Conservation (phyloP, 2,329 filamentous ascomycete species). For the Botrytis byssoidea region DNA sequence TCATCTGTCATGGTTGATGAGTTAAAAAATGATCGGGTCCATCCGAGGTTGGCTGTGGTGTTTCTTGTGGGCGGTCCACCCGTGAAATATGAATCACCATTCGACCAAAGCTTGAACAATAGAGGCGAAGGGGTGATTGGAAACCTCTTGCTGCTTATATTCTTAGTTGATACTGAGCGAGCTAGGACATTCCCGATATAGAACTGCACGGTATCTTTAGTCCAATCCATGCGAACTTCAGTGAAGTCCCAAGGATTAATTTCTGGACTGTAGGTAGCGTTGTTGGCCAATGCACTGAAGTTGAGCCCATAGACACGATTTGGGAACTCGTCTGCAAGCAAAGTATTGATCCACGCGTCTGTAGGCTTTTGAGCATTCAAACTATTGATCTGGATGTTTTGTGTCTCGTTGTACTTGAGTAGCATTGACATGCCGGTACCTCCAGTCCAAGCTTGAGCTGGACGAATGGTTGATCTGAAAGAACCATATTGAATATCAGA, state of each 20-base stretch:
- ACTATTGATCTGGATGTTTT: constrained; percentile 45
- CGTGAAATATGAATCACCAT: constrained; percentile 45
- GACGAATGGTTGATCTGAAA: constrained; percentile 45
- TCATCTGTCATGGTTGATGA: constrained; percentile 43
- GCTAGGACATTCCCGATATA: constrained; percentile 44
- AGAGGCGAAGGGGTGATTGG: constrained; percentile 45
- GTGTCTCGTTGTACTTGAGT: constrained; percentile 46
- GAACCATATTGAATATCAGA: constrained; percentile 50
- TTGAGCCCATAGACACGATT: constrained; percentile 38
- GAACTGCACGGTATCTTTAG: constrained; percentile 43
- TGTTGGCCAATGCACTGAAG: constrained; percentile 21
- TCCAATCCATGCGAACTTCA: constrained; percentile 50
- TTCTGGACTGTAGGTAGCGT: constrained; percentile 6
- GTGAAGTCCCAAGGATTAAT: constrained; percentile 39
- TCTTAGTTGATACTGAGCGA: constrained; percentile 38
- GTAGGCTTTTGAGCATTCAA: constrained; percentile 45
- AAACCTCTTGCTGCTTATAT: constrained; percentile 32
- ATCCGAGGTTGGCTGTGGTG: constrained; percentile 45
- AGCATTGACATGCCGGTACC: constrained; percentile 49
- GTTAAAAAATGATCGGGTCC: constrained; percentile 50
- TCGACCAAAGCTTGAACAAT: constrained; percentile 48
- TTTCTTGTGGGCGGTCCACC: constrained; percentile 44
- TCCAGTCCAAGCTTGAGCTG: constrained; percentile 38
- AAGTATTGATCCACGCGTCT: constrained; percentile 43
- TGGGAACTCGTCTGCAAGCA: constrained; percentile 43